These are phyloP conservation scores for Juglanconis sp. DNA, from an alignment of 2,329 filamentous ascomycete genomes.

Conservation along the genomic window DNA sequence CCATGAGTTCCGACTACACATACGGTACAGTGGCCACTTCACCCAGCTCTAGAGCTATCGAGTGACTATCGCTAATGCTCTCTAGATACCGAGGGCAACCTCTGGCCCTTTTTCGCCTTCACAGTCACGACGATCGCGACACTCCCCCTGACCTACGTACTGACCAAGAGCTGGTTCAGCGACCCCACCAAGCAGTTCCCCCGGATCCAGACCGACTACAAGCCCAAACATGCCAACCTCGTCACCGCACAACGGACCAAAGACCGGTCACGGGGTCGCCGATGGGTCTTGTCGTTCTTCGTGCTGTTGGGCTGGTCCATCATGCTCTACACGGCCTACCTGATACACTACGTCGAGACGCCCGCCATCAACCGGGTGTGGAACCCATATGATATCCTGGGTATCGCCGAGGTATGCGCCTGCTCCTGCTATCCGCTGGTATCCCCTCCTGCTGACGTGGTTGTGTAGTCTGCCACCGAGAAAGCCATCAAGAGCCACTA, in stretches of 20 bases:
- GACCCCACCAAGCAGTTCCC: conserved; percentile 77
- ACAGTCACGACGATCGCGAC: conserved; percentile 86
- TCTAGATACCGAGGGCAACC: conserved; percentile 86
- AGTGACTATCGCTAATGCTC: not conserved
- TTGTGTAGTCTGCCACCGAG: conserved; percentile 70
- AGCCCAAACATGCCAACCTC: conserved; percentile 76
- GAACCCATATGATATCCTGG: conserved; percentile 95
- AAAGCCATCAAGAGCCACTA: conserved; percentile 92
- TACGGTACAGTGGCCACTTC: conserved; percentile 46
- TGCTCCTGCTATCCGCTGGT: conserved; percentile 3
- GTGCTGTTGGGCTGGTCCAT: conserved; percentile 75
- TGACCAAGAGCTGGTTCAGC: conserved; percentile 69
- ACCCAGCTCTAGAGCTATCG: not conserved
- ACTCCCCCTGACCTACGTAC: conserved; percentile 82
- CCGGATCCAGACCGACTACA: conserved; percentile 77
- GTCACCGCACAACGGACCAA: conserved; percentile 79
- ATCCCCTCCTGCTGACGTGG: conserved; percentile 2
- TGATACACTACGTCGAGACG: conserved; percentile 76
- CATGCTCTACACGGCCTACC: conserved; percentile 88
- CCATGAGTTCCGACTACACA: conserved; percentile 92
- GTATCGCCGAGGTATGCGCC: conserved; percentile 68
- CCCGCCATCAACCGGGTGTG: conserved; percentile 70
- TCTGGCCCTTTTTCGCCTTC: conserved; percentile 98
- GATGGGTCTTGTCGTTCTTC: conserved; percentile 77
- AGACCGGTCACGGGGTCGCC: conserved; percentile 86